Evolutionary conservation across 139 green algal genomes (phyloP).

Genomic region (Chlamydomonas asymmetrica): DNA sequence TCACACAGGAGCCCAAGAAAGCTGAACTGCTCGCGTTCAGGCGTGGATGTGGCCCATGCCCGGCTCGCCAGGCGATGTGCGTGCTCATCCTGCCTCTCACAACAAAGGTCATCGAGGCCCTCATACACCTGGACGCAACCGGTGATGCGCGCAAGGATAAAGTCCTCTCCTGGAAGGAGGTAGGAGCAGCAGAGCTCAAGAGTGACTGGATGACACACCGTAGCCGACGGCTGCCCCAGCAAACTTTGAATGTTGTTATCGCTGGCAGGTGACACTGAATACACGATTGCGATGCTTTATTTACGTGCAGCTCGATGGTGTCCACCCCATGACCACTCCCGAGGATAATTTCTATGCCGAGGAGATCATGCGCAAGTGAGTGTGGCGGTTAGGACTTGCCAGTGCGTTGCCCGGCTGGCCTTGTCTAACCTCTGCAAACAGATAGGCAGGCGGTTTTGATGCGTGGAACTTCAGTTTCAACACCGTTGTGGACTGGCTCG

Average conservation of each 20-base stretch:
- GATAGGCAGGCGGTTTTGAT: not conserved
- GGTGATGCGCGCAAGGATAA: constrained; percentile 1
- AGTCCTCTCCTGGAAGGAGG: constrained; percentile 49
- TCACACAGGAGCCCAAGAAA: constrained; percentile 39
- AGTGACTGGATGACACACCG: too few species aligned
- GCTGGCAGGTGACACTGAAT: not conserved
- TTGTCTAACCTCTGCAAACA: constrained; percentile 67
- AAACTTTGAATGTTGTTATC: not conserved
- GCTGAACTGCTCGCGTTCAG: constrained; percentile 49
- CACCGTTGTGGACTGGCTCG: not conserved
- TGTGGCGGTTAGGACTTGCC: constrained; percentile 49
- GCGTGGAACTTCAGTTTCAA: not conserved
- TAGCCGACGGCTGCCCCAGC: too few species aligned
- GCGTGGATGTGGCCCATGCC: constrained; percentile 10
- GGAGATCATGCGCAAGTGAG: constrained; percentile 56
- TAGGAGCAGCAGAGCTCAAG: constrained; percentile 10
- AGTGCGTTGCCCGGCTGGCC: constrained; percentile 36
- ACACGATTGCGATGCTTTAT: not conserved
- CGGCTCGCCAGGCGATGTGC: constrained; percentile 36
- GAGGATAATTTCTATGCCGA: constrained; percentile 74
- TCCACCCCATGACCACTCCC: constrained; percentile 68
- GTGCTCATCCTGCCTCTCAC: constrained; percentile 39
- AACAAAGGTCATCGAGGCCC: constrained; percentile 42
- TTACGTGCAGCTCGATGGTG: constrained; percentile 49
- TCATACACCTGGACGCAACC: constrained; percentile 40